Base-by-base conservation (phyloP, 176 grass and related monocot genomes). In the Lolium rigidum region DNA sequence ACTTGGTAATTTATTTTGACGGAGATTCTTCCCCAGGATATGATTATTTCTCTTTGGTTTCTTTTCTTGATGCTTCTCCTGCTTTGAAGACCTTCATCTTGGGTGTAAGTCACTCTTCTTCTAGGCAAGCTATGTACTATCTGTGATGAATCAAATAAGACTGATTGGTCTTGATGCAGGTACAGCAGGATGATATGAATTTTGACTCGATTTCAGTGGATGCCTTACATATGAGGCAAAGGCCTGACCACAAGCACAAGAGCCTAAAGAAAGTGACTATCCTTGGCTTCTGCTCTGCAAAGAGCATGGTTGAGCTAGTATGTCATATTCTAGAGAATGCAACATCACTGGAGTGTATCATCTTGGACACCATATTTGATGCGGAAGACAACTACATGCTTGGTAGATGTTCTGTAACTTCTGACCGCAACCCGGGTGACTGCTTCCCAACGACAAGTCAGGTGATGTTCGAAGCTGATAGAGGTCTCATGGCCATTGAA, bases 321-420 rank as follows among this genome's bases (percentile, higher is more conserved):
- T 67, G 64, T 28, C 15, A 67, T 67, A 38, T 67, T 37, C 64
- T 67, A 37, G 64, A 67, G 64, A 67, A 67, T 67, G 64, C 64
- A 37, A 67, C 28, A 67, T 67, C 64, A 37, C 31, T 67, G 26
- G 64, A 67, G 28, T 67, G 28, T 18, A 35, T 67, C 14, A 67
- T 28, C 26, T 38, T 67, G 64, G 64, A 67, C 64, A 67, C 25
- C 13, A 35, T 66, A 35, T 66, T 7, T 66, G 63, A 68, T 18
- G 2, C 2, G 16, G 31, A 68, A 39, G 31, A 38, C 13, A n/a
- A 28, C 25, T 25, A 35, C 25, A 35, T 66, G 3, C 26, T 66
- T 6, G 63, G 26, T 66, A 66, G 63, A 66, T 66, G 63, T 37
- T 66, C 26, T 0, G 26, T 16, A 17, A 66, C 63, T 66, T 66